Percentiles rank a stretch among this genome's conserved stretches.
phyloP scores from a whole-genome alignment of 768 basidiomycete genomes.

The Leucosporidium yakuticum region DNA sequence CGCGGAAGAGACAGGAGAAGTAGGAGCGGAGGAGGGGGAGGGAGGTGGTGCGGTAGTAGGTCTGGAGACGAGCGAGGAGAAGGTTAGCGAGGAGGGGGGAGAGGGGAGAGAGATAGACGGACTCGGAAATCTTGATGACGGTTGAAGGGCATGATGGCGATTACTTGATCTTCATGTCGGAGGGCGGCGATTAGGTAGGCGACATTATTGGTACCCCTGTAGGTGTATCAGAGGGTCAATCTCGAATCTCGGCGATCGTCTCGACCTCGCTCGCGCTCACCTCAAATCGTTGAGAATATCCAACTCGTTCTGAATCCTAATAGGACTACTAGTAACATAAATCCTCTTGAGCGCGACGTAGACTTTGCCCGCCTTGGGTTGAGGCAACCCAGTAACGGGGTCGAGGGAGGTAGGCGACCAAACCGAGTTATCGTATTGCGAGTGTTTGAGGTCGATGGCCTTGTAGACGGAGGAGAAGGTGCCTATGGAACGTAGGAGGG shows the following conservation, averaged over 20 bases:
- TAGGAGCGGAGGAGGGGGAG: conserved; percentile 74
- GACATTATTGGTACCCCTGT: conserved; percentile 72
- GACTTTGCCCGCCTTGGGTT: conserved; percentile 39
- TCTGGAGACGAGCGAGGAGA: conserved; percentile 41
- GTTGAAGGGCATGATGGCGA: conserved; percentile 89
- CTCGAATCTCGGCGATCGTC: too few species aligned
- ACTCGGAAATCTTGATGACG: conserved; percentile 89
- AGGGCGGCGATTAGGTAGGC: conserved; percentile 94
- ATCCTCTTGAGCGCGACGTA: conserved; percentile 95
- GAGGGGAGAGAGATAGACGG: conserved; percentile 41
- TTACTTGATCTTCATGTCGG: conserved; percentile 81
- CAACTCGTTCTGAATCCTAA: conserved; percentile 86
- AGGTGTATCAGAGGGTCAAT: conserved; percentile 34
- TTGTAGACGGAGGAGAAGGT: conserved; percentile 99
- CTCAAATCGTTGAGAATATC: conserved; percentile 69
- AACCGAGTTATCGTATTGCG: conserved; percentile 53
- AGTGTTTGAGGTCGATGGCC: conserved; percentile 73
- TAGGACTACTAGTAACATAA: conserved; percentile 90
- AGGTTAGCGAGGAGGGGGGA: not conserved
- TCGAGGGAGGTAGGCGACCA: conserved; percentile 35
- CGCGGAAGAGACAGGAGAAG: conserved; percentile 83
- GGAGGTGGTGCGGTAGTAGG: conserved; percentile 69
- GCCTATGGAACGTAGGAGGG: conserved; percentile 47
- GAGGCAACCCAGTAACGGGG: not conserved
- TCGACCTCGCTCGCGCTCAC: conserved; percentile 35